These are phyloP conservation scores for Diophrys sp. DNA, from an alignment of 73 alveolate species.

Conservation along the genomic window DNA sequence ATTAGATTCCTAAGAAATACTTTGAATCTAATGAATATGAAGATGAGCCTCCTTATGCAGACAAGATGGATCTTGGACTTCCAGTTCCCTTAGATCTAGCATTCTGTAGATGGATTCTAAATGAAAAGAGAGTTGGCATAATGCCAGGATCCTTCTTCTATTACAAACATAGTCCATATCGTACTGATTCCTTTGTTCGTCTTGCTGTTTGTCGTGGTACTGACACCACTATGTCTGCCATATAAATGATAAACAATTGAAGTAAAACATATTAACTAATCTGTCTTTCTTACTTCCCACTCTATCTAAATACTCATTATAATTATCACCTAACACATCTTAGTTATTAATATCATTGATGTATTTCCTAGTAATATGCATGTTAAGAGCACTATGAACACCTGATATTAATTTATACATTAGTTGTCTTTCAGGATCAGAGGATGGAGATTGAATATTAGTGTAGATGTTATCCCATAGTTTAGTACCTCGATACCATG, in stretches of 20 bases:
- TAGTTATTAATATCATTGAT: slow-evolving; percentile 61
- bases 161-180: slow-evolving; percentile 13
- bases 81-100: slow-evolving; percentile 61
- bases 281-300: slow-evolving; percentile 85
- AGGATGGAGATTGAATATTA: no score
- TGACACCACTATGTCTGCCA: slow-evolving; percentile 10
- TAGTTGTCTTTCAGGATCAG: no score
- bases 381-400: slow-evolving; percentile 74
- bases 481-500: no score
- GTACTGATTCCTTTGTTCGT: slow-evolving; percentile 32
- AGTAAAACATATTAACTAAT: slow-evolving; percentile 73
- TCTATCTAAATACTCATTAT: slow-evolving; percentile 66
- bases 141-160: slow-evolving; percentile 59
- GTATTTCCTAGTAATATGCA: slow-evolving; percentile 80
- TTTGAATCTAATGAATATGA: slow-evolving; percentile 45
- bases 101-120: slow-evolving; percentile 58
- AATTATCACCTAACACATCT: slow-evolving; percentile 64
- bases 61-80: slow-evolving; percentile 24
- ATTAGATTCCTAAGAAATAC: slow-evolving; percentile 45
- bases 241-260: slow-evolving; percentile 4
- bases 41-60: slow-evolving; percentile 27
- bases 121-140: slow-evolving; percentile 44
- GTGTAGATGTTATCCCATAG: no score
- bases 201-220: slow-evolving; percentile 49
- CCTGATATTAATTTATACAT: slow-evolving; percentile 83